Evolutionary conservation across 345 rosid species (phyloP), one percentile per base, ranked within the genome.

Genomic region (Passiflora organensis): DNA sequence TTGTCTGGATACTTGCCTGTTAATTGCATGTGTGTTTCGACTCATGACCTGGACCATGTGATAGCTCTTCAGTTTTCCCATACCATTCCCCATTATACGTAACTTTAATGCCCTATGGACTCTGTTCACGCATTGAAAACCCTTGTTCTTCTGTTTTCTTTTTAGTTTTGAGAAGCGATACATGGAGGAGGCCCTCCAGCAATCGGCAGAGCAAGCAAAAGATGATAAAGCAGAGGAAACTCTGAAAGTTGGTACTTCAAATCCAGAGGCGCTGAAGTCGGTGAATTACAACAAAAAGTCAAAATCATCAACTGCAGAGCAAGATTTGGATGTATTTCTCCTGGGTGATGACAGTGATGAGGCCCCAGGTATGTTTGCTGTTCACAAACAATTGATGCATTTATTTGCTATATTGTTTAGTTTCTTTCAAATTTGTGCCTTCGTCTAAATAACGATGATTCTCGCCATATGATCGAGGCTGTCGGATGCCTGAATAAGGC

Each of bases 271-370:
- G 8, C 66, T 58, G 53, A 67, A 71, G 57, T 53, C 68, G 12
- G 66, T 61, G 36, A 39, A 48, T 65, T 58, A 53, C 36, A 63
- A 42, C 60, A 82, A 73, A 71, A 48, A 68, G 32, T 67, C 79
- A 41, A 48, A 68, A 24, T 47, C 59, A 10, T 55, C 70, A 12
- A 54, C 76, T 28, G 20, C 60, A 14, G 86, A 83, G 56, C 72
- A 78, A 58, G 89, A 80, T 56, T 76, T 80, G 69, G 89, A 80
- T 57, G 62, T 54, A 48, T 83, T 83, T 70, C 89, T 83, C 49
- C 53, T 80, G 56, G 86, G 89, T 63, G 86, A 69, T 65, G 86
- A 83, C 48, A 78, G 81, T 68, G 89, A 83, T 48, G 89, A 70
- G 18, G 80, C 70, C 21, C 76, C 64, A 55, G 86, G 86, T 83